Base-by-base conservation (phyloP, 257 asterid species). In the Nicotiana tabacum region DNA sequence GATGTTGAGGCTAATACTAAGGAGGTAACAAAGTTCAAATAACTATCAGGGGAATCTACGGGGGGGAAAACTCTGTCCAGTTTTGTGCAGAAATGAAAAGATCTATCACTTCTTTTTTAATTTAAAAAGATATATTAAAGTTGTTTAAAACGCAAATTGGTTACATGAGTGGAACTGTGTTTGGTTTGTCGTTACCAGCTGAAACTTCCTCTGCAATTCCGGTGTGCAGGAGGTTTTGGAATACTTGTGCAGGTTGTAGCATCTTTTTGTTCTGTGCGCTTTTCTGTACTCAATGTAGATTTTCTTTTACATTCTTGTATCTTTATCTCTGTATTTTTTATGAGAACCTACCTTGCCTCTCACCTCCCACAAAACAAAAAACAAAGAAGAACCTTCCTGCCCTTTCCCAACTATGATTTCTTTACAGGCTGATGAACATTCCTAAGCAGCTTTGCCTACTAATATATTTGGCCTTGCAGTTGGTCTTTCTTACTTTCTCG, bases 161-260 rank as follows among this genome's bases (percentile, higher is more conserved):
- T 48, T 74, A 27, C 39, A 6, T 1, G 43, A 24, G 4, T 24
- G 61, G 39, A 74, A 46, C 39, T 74, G 27, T 16, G 7, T 24
- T 48, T 48, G 62, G 24, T 74, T 48, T 48, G 79, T 27, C 8
- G n/a, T 74, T 74, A 35, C 21, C 79, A 46, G 24, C 79, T 72
- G 37, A 24, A 72, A 24, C 27, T 43, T 46, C n/a, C 33, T 70
- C 37, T 72, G 21, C 79, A 46, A 12, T 46, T 72, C 39, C 6
- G 37, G 39, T 72, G 79, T 72, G 79, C 61, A 72, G 79, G 79
- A 48, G 33, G 79, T 33, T 24, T 72, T 72, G 79, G 24, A 24
- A 24, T 72, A 43, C 15, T 72, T 43, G n/a, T 69, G 57, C 21
- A n/a, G 57, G 21, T 39, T 69, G 61, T 46, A 12, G 61, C 79